A percentile compares a stretch with the other conserved stretches of the same genome.
phyloP scores from a whole-genome alignment of 2,329 filamentous ascomycete species.

The Blastomyces parvus region DNA sequence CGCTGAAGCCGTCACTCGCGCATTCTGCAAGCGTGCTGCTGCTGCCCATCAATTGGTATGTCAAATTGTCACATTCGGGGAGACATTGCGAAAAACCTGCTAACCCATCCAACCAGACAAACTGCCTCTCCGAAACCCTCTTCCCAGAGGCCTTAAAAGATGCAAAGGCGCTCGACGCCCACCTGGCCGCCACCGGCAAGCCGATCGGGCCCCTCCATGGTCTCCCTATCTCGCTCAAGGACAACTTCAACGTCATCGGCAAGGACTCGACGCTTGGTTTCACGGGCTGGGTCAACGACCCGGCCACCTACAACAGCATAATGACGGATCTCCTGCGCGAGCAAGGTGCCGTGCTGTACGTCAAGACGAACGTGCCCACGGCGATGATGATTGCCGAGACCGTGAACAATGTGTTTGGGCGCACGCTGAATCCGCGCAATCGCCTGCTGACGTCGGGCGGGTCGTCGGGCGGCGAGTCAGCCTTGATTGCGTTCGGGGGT shows the following conservation, averaged over 20 bases:
- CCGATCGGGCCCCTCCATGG: slow-evolving; percentile 34
- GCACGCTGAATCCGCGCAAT: slow-evolving; percentile 31
- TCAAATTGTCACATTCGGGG: background rate
- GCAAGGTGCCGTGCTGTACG: slow-evolving; percentile 40
- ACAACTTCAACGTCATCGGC: slow-evolving; percentile 29
- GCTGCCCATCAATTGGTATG: slow-evolving; percentile 29
- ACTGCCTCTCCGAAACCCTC: slow-evolving; percentile 51
- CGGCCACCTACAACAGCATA: slow-evolving; percentile 46
- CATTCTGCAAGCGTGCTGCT: slow-evolving; percentile 35
- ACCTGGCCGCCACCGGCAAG: slow-evolving; percentile 32
- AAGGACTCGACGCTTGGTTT: slow-evolving; percentile 18
- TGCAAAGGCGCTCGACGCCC: slow-evolving; percentile 30
- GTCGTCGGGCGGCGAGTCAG: slow-evolving; percentile 32
- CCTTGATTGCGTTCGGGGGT: slow-evolving; percentile 27
- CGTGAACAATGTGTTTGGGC: slow-evolving; percentile 36
- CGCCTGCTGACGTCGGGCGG: slow-evolving; percentile 28
- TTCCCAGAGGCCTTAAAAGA: slow-evolving; percentile 37
- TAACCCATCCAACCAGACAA: slow-evolving; percentile 36
- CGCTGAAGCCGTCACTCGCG: slow-evolving; percentile 14
- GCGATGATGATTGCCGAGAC: slow-evolving; percentile 40
- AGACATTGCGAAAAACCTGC: background rate
- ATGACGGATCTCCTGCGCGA: slow-evolving; percentile 50
- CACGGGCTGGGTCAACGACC: slow-evolving; percentile 15
- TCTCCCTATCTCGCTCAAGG: slow-evolving; percentile 35
- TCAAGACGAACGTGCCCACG: slow-evolving; percentile 33